These are phyloP conservation scores for Bryum argenteum DNA, from an alignment of 225 moss, liverwort and hornwort species.

Conservation along the genomic window DNA sequence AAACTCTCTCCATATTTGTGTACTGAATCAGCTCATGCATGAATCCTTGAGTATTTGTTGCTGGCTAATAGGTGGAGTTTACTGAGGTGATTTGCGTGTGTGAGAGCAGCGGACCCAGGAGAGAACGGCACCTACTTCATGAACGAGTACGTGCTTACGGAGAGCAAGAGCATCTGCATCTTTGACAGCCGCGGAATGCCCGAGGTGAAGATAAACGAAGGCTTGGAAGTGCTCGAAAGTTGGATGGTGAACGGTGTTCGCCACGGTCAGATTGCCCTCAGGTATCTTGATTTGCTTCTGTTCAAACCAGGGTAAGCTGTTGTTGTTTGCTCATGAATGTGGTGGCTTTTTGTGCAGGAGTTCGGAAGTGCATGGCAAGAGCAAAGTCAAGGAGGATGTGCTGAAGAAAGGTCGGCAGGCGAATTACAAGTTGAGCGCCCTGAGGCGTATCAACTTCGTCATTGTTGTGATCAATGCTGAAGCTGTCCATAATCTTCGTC, in stretches of 20 bases:
- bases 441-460: conserved; percentile 62
- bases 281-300: conserved; percentile 35
- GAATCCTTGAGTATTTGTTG: neutral
- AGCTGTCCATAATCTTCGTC: conserved; percentile 48
- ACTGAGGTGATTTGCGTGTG: conserved; percentile 18
- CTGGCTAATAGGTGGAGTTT: neutral
- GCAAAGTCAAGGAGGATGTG: conserved; percentile 50
- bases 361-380: conserved; percentile 42
- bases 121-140: conserved; percentile 77
- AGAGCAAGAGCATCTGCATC: conserved; percentile 51
- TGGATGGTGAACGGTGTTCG: conserved; percentile 76
- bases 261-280: conserved; percentile 76
- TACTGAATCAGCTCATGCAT: neutral
- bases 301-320: neutral
- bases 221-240: conserved; percentile 48
- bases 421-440: conserved; percentile 60
- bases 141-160: conserved; percentile 63
- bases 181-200: conserved; percentile 78
- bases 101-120: conserved; percentile 57
- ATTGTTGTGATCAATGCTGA: conserved; percentile 70
- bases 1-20: neutral
- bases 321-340: conserved; percentile 4
- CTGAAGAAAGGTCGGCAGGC: conserved; percentile 64
- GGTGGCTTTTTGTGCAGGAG: conserved; percentile 40
- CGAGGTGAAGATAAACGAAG: conserved; percentile 56